Conservation (phyloP, 768 basidiomycete species). For the Strobilomyces dryophilus region DNA sequence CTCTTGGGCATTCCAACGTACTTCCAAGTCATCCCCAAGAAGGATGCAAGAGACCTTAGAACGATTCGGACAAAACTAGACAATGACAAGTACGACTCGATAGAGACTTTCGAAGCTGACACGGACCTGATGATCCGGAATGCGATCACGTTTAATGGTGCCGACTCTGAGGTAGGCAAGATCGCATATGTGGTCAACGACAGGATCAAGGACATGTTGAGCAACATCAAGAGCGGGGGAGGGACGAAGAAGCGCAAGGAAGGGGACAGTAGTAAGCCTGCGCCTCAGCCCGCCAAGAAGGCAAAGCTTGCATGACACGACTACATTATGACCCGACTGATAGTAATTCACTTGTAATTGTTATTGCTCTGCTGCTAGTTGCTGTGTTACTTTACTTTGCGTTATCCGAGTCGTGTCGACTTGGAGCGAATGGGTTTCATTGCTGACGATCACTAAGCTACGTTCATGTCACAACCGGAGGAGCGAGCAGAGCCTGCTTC, state of each 20-base stretch:
- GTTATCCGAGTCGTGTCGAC: background rate
- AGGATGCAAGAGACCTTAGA: slow-evolving; percentile 81
- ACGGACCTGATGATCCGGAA: slow-evolving; percentile 85
- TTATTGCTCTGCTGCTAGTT: slow-evolving; percentile 26
- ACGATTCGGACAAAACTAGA: slow-evolving; percentile 82
- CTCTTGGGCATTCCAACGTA: slow-evolving; percentile 82
- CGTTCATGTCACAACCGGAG: slow-evolving; percentile 22
- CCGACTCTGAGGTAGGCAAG: slow-evolving; percentile 72
- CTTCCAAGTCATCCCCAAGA: slow-evolving; percentile 77
- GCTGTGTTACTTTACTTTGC: slow-evolving; percentile 22
- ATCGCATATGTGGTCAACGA: slow-evolving; percentile 49
- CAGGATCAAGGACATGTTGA: slow-evolving; percentile 52
- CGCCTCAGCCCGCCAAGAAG: slow-evolving; percentile 66
- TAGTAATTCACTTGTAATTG: slow-evolving; percentile 33
- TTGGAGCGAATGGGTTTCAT: background rate
- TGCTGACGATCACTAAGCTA: background rate
- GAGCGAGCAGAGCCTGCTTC: slow-evolving; percentile 11
- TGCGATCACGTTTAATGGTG: slow-evolving; percentile 84
- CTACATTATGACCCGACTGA: slow-evolving; percentile 21
- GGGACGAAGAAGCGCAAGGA: slow-evolving; percentile 73
- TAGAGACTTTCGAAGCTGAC: slow-evolving; percentile 81
- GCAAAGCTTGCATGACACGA: slow-evolving; percentile 49
- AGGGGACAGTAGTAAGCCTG: slow-evolving; percentile 46
- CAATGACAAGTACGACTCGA: slow-evolving; percentile 72
- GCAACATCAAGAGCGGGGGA: slow-evolving; percentile 38